A percentile compares a stretch with the other conserved stretches of the same genome.
Evolutionary conservation across 495 filamentous ascomycete genomes (phyloP).

Genomic region (Monascus purpureus): DNA sequence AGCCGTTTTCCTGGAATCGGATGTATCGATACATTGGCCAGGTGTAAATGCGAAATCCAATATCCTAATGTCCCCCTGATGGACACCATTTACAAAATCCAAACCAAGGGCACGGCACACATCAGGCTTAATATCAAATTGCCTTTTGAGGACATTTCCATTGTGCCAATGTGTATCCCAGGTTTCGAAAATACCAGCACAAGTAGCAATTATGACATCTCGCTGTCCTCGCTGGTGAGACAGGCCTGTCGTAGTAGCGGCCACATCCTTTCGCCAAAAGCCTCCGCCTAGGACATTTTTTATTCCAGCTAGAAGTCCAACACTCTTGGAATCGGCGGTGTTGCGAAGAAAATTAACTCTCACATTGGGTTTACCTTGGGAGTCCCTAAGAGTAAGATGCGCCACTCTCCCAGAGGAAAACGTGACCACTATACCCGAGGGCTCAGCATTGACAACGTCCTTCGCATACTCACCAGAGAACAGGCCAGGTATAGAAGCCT

Average conservation of each 20-base stretch:
- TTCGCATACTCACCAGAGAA: constrained; percentile 63
- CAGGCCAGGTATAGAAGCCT: constrained; percentile 56
- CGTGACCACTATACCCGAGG: constrained; percentile 68
- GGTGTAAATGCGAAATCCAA: constrained; percentile 22
- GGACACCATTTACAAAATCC: constrained; percentile 9
- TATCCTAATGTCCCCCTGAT: constrained; percentile 19
- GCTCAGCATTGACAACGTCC: constrained; percentile 67
- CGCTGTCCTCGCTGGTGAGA: constrained; percentile 67
- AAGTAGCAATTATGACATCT: constrained; percentile 63
- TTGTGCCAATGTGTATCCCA: constrained; percentile 85
- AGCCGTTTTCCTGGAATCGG: constrained; percentile 4
- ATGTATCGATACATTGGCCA: constrained; percentile 6
- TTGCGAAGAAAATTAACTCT: constrained; percentile 58
- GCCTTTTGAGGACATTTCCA: constrained; percentile 39
- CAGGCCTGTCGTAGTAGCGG: constrained; percentile 54
- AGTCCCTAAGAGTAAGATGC: constrained; percentile 70
- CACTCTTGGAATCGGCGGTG: constrained; percentile 25
- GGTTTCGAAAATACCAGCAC: constrained; percentile 56
- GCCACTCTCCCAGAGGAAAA: constrained; percentile 76
- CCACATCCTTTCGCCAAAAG: constrained; percentile 56
- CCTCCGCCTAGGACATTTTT: constrained; percentile 54
- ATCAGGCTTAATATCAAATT: constrained; percentile 34
- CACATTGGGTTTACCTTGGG: constrained; percentile 71
- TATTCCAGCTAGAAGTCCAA: constrained; percentile 64
- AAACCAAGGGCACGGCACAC: constrained; percentile 14